Evolutionary conservation across 441 rosid genomes (phyloP), one percentile per base, ranked within the genome.

Genomic region (Theobroma grandiflorum): DNA sequence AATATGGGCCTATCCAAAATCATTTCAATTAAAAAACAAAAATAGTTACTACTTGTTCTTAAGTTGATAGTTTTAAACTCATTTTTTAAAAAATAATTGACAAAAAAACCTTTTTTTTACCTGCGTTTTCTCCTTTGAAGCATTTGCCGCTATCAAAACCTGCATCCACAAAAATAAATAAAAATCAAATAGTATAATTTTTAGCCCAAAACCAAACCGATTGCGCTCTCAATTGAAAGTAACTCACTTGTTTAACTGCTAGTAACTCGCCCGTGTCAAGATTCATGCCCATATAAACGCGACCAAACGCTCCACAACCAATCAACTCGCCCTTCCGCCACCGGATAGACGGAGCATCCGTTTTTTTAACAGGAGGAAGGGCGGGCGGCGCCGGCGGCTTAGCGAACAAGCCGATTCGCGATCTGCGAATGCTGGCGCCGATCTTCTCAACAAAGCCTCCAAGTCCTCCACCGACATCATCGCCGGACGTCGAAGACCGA

Each of bases 271-370:
- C 99, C 68, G 99, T 94, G 84, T 97, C 99, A 20, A 97, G 98
- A 87, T 97, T 97, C 99, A 97, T 97, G 12, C 99, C 99, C 98
- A 97, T 97, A 82, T 95, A 94, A 72, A 97, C 99, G 77, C 97
- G 86, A 15, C 99, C 99, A 78, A 97, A 97, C 67, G 99, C 99
- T 38, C 99, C 99, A 42, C 89, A 87, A 10, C 99, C 99, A 61
- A 97, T 94, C 90, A 97, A 86, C 89, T 97, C 99, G 70, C 99
- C 98, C 69, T 91, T 95, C 83, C 96, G 83, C 97, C 99, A 97
- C 77, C 99, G 91, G 88, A 97, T 91, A 82, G 92, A 81, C 70
- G 91, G 86, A 59, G 93, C 82, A 8, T 91, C 93, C 7, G 85
- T 91, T 53, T 86, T 90, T 26, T 59, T 83, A 14, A 71, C 76